phyloP scores from a whole-genome alignment of 768 basidiomycete species.

The Fistulinella prunicolor region DNA sequence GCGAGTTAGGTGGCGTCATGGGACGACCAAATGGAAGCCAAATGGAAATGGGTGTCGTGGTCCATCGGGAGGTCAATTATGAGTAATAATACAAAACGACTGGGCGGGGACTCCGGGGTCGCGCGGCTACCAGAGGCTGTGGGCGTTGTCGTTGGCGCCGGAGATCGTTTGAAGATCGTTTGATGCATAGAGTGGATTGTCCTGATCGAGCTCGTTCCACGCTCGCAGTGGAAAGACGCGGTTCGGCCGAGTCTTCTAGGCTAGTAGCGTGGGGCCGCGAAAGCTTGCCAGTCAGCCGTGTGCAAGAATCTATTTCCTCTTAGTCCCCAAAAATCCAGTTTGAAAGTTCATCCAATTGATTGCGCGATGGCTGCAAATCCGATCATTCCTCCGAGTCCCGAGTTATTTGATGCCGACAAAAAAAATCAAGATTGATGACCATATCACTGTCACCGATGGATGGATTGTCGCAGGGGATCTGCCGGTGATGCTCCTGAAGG shows the following conservation, averaged over 20 bases:
- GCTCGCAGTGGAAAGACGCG: constrained; percentile 17
- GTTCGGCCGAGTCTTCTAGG: constrained; percentile 9
- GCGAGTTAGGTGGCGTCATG: constrained; percentile 18
- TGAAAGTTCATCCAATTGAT: constrained; percentile 30
- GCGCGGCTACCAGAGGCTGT: constrained; percentile 22
- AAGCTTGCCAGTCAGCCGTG: constrained; percentile 12
- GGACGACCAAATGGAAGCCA: constrained; percentile 14
- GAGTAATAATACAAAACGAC: constrained; percentile 35
- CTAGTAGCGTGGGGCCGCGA: constrained; percentile 7
- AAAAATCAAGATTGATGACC: constrained; percentile 23
- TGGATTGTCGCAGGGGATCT: constrained; percentile 32
- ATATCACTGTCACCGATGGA: constrained; percentile 28
- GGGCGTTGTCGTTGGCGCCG: constrained; percentile 13
- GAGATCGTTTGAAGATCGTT: constrained; percentile 27
- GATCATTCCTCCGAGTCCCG: constrained; percentile 22
- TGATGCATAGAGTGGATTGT: constrained; percentile 13
- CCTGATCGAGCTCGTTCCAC: constrained; percentile 23
- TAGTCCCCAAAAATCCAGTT: constrained; percentile 17
- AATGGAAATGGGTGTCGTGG: constrained; percentile 8
- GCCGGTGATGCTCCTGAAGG: constrained; percentile 29
- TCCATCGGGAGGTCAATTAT: constrained; percentile 27
- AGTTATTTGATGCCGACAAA: constrained; percentile 30
- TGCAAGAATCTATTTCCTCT: constrained; percentile 16
- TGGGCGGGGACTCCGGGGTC: constrained; percentile 8
- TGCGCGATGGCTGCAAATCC: constrained; percentile 22